phyloP scores from a whole-genome alignment of 164 flowering plant species.

The Stephania japonica region DNA sequence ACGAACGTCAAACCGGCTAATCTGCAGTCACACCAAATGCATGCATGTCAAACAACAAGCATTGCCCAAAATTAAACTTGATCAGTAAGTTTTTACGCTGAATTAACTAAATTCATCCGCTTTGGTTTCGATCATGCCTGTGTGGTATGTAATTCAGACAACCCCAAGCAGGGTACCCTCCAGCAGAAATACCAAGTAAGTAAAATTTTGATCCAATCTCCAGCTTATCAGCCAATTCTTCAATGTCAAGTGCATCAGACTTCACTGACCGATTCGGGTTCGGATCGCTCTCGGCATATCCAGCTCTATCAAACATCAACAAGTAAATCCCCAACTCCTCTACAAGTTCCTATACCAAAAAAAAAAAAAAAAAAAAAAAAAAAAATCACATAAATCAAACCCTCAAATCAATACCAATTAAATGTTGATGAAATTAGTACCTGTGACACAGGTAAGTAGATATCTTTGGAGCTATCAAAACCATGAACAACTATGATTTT shows the following conservation, averaged over 20 bases:
- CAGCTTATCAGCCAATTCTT: slow-evolving; percentile 55
- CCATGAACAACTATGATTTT: slow-evolving; percentile 50
- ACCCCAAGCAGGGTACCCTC: slow-evolving; percentile 42
- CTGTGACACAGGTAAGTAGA: slow-evolving; percentile 29
- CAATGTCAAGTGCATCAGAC: slow-evolving; percentile 54
- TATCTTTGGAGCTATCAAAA: slow-evolving; percentile 36
- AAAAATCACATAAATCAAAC: too few species aligned
- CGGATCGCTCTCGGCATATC: slow-evolving; percentile 64
- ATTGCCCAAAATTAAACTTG: neutral
- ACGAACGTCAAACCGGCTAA: slow-evolving; percentile 37
- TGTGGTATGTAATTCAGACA: slow-evolving; percentile 40
- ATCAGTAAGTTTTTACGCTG: neutral
- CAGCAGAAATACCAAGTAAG: slow-evolving; percentile 46
- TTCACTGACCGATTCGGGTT: slow-evolving; percentile 43
- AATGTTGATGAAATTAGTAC: slow-evolving; percentile 16
- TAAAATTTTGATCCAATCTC: slow-evolving; percentile 49
- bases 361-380: neutral
- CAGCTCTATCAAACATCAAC: slow-evolving; percentile 52
- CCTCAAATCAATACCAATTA: neutral
- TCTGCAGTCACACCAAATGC: slow-evolving; percentile 22
- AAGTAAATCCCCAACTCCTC: slow-evolving; percentile 44
- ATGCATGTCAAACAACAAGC: too few species aligned
- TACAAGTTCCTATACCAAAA: slow-evolving; percentile 37
- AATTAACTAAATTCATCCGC: too few species aligned
- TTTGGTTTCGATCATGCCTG: slow-evolving; percentile 18